Base-by-base conservation (phyloP, 305 asterid species). In the Salvia sclarea region DNA sequence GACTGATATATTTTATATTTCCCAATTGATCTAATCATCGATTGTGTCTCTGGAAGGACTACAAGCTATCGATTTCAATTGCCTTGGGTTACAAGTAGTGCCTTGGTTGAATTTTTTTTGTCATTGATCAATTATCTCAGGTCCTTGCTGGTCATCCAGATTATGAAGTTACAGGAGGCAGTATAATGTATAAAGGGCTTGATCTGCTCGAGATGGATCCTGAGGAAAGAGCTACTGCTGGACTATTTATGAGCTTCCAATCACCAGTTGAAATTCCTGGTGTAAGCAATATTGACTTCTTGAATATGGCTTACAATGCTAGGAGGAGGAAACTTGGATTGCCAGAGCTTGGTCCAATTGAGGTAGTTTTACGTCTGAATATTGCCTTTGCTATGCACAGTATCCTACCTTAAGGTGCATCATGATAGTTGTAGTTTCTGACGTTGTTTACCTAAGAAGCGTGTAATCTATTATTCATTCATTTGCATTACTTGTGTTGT, bases 91-190 rank as follows among this genome's bases (percentile, higher is more conserved):
- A 35, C 47, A n/a, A 21, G 20, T 45, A 53, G 47, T 59, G 68
- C 70, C 33, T 65, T 61, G 70, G 38, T 69, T 75, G 45, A 75
- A 60, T 41, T 37, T 68, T 68, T 24, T 50, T 20, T 57, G 55
- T 79, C 57, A 54, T 66, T 76, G 54, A 76, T 71, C 47, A 40
- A 31, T 76, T 84, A 63, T 71, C 63, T 74, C 74, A 93, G 98
- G 99, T 94, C 70, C 97, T 94, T 79, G 97, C 82, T 69, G 99
- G 99, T 50, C 97, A 94, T 84, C 97, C 99, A 61, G 97, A 91
- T 84, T 94, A 94, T 82, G 97, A 91, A 81, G 66, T 91, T 66
- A 89, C 95, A 6, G 93, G 90, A 64, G 97, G 97, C 63, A 90
- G 86, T 65, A 50, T 85, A 68, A 82, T 81, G 21, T 90, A 82